Conservation (phyloP, 495 filamentous ascomycete genomes). For the Annulohypoxylon bovei region DNA sequence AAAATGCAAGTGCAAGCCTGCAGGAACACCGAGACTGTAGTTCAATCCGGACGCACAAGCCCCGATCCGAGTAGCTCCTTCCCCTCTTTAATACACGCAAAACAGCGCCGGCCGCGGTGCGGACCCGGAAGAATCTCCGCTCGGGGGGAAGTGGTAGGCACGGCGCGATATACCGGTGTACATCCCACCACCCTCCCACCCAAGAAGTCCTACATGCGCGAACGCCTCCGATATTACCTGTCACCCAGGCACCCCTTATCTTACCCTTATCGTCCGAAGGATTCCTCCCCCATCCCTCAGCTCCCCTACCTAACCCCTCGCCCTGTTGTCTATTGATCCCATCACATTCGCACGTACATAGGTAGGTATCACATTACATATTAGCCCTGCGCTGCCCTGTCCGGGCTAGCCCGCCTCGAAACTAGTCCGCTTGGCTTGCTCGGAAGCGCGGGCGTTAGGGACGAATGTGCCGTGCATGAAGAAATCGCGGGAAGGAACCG, state of each 20-base stretch:
- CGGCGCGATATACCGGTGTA: background rate
- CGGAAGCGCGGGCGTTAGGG: background rate
- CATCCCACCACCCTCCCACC: background rate
- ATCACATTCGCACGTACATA: background rate
- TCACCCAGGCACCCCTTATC: background rate
- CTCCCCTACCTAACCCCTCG: background rate
- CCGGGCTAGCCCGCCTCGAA: background rate
- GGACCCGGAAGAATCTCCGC: background rate
- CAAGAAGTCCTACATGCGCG: background rate
- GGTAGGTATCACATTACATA: background rate
- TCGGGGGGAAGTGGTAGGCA: background rate
- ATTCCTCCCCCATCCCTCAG: background rate
- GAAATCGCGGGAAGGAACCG: constrained; percentile 38
- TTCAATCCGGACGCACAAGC: background rate
- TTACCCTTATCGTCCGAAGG: constrained; percentile 2
- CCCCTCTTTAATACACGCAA: background rate
- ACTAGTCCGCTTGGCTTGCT: background rate
- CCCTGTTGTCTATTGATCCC: constrained; percentile 15
- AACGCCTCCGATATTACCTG: background rate
- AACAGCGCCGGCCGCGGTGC: background rate
- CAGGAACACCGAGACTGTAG: too few relatives aligned
- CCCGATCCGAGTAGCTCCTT: background rate
- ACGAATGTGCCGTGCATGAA: constrained; percentile 26
- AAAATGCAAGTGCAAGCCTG: too few relatives aligned
- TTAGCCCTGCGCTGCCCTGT: background rate